Base-by-base conservation (phyloP, 495 filamentous ascomycete genomes). In the Aspergillus asperescens region DNA sequence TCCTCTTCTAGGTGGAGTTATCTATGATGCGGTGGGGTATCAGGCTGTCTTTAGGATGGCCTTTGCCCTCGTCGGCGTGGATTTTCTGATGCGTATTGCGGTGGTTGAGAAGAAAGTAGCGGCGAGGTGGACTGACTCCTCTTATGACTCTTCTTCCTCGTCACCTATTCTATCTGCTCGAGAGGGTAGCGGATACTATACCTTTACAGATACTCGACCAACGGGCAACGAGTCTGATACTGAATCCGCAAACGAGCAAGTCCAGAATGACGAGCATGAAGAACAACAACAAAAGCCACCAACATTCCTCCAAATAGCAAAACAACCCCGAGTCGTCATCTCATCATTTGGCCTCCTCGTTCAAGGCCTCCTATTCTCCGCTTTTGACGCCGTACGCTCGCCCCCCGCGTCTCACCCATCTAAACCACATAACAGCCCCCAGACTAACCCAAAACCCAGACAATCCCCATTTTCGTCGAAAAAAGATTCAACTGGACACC, bases 401-500 rank as follows among this genome's bases (percentile, higher is more conserved):
- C 46, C 22, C 18, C 16, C 18, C 25, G 7, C n/a, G n/a, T 32
- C 38, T 25, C 15, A 22, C 22, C n/a, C 32, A 24, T 24, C 7
- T 9, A 16, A 42, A n/a, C 20, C 23, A 23, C 35, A 16, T 18
- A 16, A 18, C 18, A n/a, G n/a, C n/a, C n/a, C n/a, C n/a, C 32
- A 19, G 27, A 5, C 1, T 15, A 28, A 27, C 35, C 8, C 9
- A 43, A 20, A 12, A 25, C 15, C 15, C 27, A 71, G 68, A 65
- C 64, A 27, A 67, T 92, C 7, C 82, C 89, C n/a, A 68, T 90
- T 6, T 84, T 82, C 55, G 83, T 87, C 6, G 73, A 81, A 52
- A 62, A 70, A 0, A 77, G 69, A 3, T 90, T 89, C 56, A 56
- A 70, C 50, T 93, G 85, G 83, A 74, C 75, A 22, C 78, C 87